Percentiles rank a stretch among this genome's conserved stretches.
phyloP scores from a whole-genome alignment of 139 green algal species.

The Edaphochlamys debaryana region DNA sequence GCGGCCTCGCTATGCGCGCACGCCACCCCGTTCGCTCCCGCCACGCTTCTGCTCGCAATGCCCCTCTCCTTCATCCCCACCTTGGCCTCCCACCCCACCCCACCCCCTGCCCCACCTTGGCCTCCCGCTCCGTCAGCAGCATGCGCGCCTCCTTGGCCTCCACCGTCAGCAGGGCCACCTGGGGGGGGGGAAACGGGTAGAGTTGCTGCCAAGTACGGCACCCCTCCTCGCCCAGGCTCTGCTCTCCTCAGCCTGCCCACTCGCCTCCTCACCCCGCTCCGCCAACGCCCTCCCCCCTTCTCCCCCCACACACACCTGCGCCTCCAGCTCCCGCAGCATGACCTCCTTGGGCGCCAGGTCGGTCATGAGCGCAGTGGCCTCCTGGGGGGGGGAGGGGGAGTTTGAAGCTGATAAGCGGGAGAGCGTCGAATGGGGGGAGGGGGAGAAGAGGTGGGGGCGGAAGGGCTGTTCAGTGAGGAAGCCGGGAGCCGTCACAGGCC shows the following conservation, averaged over 20 bases:
- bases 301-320: neutral
- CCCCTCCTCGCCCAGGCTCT: too few species aligned
- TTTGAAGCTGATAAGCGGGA: too few species aligned
- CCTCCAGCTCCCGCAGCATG: conserved; percentile 36
- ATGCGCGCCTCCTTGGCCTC: conserved; percentile 45
- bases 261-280: neutral
- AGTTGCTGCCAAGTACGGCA: neutral
- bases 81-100: too few species aligned
- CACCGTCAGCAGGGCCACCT: conserved; percentile 42
- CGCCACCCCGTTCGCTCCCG: too few species aligned
- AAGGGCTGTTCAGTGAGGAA: neutral
- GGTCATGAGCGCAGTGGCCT: conserved; percentile 37
- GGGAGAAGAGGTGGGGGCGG: neutral
- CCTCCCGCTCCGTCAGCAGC: conserved; percentile 22
- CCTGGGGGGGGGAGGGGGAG: neutral
- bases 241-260: neutral
- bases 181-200: neutral
- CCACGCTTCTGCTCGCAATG: too few species aligned
- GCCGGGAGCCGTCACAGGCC: too few species aligned
- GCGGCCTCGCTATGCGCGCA: too few species aligned
- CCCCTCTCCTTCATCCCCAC: too few species aligned
- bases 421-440: too few species aligned
- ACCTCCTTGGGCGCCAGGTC: conserved; percentile 42
- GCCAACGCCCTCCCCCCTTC: too few species aligned
- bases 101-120: too few species aligned